Conservation (phyloP, 495 filamentous ascomycete genomes). For the Aspergillus homomorphus region DNA sequence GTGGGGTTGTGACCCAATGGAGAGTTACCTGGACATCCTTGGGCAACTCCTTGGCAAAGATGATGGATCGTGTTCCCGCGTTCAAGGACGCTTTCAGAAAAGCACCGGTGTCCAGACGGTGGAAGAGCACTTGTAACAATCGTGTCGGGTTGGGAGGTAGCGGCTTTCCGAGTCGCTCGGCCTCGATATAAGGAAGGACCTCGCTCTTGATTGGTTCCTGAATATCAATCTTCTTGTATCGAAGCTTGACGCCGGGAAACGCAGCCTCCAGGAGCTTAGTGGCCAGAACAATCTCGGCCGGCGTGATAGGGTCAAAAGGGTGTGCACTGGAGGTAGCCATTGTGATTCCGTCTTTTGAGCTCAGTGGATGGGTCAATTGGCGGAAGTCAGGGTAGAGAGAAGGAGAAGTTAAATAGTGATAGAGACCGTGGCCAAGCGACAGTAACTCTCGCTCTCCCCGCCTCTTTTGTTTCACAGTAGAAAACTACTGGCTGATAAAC, state of each 20-base stretch:
- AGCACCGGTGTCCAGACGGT: slow-evolving; percentile 37
- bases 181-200: slow-evolving; percentile 38
- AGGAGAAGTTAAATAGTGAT: background rate
- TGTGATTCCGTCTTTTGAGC: background rate
- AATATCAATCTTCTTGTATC: slow-evolving; percentile 42
- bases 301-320: slow-evolving; percentile 43
- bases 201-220: slow-evolving; percentile 40
- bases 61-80: slow-evolving; percentile 29
- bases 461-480: no score
- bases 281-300: slow-evolving; percentile 38
- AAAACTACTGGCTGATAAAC: background rate
- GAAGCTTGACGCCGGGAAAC: slow-evolving; percentile 33
- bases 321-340: slow-evolving; percentile 20
- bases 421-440: no score
- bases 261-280: slow-evolving; percentile 35
- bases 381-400: background rate
- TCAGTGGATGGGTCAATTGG: background rate
- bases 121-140: slow-evolving; percentile 40
- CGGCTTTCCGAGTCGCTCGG: slow-evolving; percentile 33
- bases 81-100: slow-evolving; percentile 40
- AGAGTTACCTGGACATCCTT: slow-evolving; percentile 36
- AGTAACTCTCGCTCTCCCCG: no score
- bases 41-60: slow-evolving; percentile 38
- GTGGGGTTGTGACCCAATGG: background rate
- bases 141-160: slow-evolving; percentile 33